These are phyloP conservation scores for Eucalyptus polybractea DNA, from an alignment of 345 rosid genomes.

Conservation along the genomic window DNA sequence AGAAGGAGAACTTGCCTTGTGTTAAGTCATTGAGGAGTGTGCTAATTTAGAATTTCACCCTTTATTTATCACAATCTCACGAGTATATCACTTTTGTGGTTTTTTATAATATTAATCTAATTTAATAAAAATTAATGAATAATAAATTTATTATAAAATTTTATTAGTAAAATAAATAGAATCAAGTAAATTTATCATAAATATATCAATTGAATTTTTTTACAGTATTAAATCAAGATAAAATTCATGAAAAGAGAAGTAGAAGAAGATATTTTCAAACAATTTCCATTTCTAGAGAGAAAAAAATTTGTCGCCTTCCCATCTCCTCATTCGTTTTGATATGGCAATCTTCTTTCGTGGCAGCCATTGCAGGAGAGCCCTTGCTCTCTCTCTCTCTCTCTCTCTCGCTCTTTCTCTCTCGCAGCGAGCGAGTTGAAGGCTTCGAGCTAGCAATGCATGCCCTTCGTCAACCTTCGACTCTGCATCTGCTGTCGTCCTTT, in stretches of 20 bases:
- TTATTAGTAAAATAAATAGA: too few species aligned
- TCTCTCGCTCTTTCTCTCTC: neutral
- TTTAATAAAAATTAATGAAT: rapidly evolving
- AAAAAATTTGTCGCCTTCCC: neutral
- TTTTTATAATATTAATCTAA: too few species aligned
- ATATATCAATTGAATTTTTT: too few species aligned
- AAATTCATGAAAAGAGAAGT: neutral
- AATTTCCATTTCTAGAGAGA: neutral
- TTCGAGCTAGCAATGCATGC: neutral
- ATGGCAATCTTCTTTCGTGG: neutral
- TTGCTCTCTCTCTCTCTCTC: neutral
- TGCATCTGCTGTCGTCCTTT: neutral
- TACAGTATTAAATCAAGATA: neutral
- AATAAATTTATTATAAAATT: too few species aligned
- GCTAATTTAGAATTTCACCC: too few species aligned
- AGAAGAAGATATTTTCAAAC: neutral
- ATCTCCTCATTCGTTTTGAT: neutral
- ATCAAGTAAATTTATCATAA: too few species aligned
- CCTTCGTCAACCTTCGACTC: neutral
- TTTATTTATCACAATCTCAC: too few species aligned
- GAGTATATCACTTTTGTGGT: rapidly evolving
- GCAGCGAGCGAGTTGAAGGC: neutral
- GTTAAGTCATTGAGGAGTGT: rapidly evolving
- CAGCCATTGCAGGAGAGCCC: neutral
- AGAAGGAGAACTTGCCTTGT: neutral